Conservation (phyloP, 1,284 basidiomycete genomes). For the Cryptococcus sp. region DNA sequence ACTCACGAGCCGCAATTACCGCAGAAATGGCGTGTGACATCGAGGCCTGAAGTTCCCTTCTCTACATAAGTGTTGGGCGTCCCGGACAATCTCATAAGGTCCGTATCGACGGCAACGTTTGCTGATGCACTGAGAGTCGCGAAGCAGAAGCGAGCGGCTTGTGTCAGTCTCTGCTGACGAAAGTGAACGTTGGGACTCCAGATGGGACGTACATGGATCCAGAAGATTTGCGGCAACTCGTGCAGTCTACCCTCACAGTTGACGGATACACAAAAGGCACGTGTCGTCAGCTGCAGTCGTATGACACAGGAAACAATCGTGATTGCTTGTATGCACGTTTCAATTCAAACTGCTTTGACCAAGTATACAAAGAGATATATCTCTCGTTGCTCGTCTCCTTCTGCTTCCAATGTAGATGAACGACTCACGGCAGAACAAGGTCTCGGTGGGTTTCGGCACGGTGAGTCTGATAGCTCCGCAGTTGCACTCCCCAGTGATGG, state of each 20-base stretch:
- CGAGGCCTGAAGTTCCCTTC: conserved; percentile 22
- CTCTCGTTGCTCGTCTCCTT: too few species aligned
- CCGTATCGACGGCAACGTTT: conserved; percentile 6
- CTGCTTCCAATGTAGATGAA: too few species aligned
- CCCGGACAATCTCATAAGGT: conserved; percentile 14
- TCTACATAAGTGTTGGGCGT: conserved; percentile 12
- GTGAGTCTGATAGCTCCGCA: conserved; percentile 22
- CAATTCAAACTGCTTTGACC: background rate
- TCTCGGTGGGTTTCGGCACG: conserved; percentile 11
- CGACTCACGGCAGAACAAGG: conserved; percentile 26
- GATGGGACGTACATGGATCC: conserved; percentile 19
- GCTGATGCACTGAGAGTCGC: conserved; percentile 1
- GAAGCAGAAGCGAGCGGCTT: background rate
- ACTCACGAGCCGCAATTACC: conserved; percentile 31
- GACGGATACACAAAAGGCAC: background rate
- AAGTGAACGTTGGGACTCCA: background rate
- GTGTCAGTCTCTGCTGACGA: background rate
- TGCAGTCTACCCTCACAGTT: conserved; percentile 17
- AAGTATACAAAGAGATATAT: background rate
- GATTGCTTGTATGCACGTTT: background rate
- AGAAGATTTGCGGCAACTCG: conserved; percentile 16
- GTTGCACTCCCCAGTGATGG: conserved; percentile 20
- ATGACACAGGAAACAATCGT: background rate
- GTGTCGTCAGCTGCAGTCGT: background rate
- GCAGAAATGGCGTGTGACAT: conserved; percentile 32